Conservation (phyloP, 2,329 filamentous ascomycete genomes). For the Scedosporium apiospermum region DNA sequence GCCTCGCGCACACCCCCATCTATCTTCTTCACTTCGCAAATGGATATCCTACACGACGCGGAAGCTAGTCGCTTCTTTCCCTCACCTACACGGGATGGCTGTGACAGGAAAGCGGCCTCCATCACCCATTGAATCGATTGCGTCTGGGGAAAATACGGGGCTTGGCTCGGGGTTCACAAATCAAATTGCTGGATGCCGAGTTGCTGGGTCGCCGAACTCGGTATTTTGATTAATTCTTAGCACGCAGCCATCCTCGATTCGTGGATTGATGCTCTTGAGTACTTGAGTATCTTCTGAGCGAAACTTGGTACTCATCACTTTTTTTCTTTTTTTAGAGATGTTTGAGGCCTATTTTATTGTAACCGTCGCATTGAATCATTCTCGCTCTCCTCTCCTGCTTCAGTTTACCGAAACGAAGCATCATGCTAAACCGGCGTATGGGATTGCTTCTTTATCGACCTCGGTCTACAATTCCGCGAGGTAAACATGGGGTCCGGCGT, state of each 20-base stretch:
- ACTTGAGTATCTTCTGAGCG: too few species aligned
- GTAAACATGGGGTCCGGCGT: neutral
- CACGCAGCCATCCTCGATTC: too few species aligned
- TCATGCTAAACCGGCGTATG: neutral
- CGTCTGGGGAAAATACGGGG: too few species aligned
- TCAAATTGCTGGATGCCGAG: too few species aligned
- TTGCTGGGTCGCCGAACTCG: too few species aligned
- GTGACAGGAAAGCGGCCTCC: too few species aligned
- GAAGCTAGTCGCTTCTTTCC: neutral
- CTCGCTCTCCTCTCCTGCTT: neutral
- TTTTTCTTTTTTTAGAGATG: too few species aligned
- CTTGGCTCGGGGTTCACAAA: too few species aligned
- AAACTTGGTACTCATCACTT: too few species aligned
- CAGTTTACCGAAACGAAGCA: conserved; percentile 1
- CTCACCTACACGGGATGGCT: too few species aligned
- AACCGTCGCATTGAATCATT: neutral
- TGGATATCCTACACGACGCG: neutral
- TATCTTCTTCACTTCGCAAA: neutral
- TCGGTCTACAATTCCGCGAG: neutral
- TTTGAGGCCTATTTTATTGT: neutral
- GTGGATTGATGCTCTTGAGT: neutral
- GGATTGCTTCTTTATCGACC: neutral
- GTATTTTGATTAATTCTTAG: too few species aligned
- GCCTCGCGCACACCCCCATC: neutral
- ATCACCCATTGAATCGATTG: too few species aligned